Evolutionary conservation across 768 basidiomycete genomes (phyloP), one percentile per base, ranked within the genome.

Genomic region (Rhodotorula toruloides): DNA sequence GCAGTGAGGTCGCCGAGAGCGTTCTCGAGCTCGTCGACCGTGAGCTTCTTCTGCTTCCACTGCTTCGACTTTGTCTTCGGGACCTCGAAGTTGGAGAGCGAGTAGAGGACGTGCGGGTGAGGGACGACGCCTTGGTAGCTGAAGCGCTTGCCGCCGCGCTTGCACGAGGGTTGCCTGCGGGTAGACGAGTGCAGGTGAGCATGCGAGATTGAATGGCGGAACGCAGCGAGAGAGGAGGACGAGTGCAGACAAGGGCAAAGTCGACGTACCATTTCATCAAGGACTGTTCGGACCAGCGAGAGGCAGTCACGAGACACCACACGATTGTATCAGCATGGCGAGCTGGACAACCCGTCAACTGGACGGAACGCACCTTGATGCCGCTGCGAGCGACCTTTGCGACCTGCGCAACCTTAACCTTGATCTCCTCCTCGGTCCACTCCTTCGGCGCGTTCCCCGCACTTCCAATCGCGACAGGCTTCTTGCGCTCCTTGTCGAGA

Each of bases 101-200:
- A 40, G 39, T 54, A 54, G 54, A 54, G 42, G 37, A 54, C 54
- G 54, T 37, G 25, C 10, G 39, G 54, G 13, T 4, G 16, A 2
- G 58, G 44, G 27, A 59, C 58, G 31, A 59, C 36, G 36, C 58
- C 58, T 8, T 14, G 12, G 58, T 59, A 59, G 17, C 22, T 29
- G 47, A 46, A 59, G 3, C 11, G 2, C 2, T 46, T 50, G 5
- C 22, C 16, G 34, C 40, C 40, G 3, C n/a, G 6, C n/a, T 49
- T 59, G 58, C 58, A 59, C 13, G 56, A 43, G 42, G 56, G 42
- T 22, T 43, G 40, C 42, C 56, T 57, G 40, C 55, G 55, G 32
- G 14, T 32, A n/a, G 37, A 36, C 16, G n/a, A 3, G 25, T n/a
- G n/a, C n/a, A n/a, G n/a, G n/a, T n/a, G 42, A 31, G 19, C 27